Base-by-base conservation (phyloP, 306 rosid species). In the Cyclanthera cordifolia region DNA sequence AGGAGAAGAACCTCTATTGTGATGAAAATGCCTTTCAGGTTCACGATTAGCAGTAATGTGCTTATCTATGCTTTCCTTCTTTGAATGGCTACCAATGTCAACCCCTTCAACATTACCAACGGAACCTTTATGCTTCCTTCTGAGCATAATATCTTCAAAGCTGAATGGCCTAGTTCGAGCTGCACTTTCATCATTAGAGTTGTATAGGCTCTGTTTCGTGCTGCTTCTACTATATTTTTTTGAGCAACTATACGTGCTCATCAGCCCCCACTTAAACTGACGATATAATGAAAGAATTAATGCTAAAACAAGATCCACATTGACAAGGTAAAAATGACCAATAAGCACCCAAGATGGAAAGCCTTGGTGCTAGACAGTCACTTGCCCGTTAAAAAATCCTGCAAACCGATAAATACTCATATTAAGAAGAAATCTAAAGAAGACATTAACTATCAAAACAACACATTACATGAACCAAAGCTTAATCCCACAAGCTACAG, bases 121-220 rank as follows among this genome's bases (percentile, higher is more conserved):
- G 34, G 78, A 73, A 67, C 79, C 82, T 73, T 79, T 90, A 69
- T 75, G 77, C 74, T 68, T 81, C 70, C 99, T 86, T 80, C 87
- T 80, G 74, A 61, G 74, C 95, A 93, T 83, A 73, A 88, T 90
- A 78, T 93, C 95, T 69, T 88, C 90, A 60, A 80, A 77, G 81
- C 91, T 86, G 61, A 84, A 72, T 32, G 99, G 95, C 88, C 99
- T 85, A 55, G 99, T 93, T 61, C 91, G 86, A 74, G 99, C 96
- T 28, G 99, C 87, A 83, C 84, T 86, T 64, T 77, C 94, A 70
- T 86, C 90, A 67, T 76, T 85, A 67, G 47, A 37, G 47, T 75
- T 71, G 78, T 55, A 71, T 73, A 28, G 57, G 52, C 84, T 78
- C 74, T 58, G 75, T 75, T 61, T 14, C 41, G 75, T 56, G 69